Conservation (phyloP, 805 yeast genomes). For the Kluyveromyces starmeri region DNA sequence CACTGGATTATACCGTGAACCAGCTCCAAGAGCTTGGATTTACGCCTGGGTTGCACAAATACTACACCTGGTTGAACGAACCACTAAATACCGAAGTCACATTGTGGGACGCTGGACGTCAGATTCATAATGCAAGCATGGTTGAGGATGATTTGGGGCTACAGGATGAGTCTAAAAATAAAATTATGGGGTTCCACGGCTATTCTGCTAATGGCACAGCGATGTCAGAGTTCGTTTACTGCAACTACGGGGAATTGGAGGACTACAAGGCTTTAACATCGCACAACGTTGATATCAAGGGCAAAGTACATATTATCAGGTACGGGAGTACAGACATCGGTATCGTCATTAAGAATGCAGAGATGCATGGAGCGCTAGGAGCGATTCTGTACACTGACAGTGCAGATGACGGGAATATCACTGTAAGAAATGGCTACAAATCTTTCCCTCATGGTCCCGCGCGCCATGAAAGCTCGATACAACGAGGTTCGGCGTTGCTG, state of each 20-base stretch:
- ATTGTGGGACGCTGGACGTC: conserved; percentile 27
- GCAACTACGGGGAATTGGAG: conserved; percentile 47
- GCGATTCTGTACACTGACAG: conserved; percentile 37
- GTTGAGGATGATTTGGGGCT: conserved; percentile 41
- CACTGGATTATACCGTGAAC: conserved; percentile 41
- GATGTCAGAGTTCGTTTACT: conserved; percentile 46
- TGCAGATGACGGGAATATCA: conserved; percentile 49
- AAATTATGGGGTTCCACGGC: conserved; percentile 47
- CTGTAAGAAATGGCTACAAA: conserved; percentile 45
- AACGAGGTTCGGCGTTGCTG: conserved; percentile 52
- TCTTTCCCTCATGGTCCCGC: conserved; percentile 61
- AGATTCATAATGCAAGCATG: conserved; percentile 40
- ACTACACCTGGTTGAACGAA: conserved; percentile 46
- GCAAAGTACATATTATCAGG: conserved; percentile 53
- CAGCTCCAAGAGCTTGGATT: conserved; percentile 46
- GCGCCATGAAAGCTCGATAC: conserved; percentile 50
- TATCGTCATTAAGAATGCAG: conserved; percentile 52
- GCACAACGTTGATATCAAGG: conserved; percentile 36
- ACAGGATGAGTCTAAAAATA: conserved; percentile 32
- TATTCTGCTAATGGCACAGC: conserved; percentile 60
- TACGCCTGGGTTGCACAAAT: conserved; percentile 41
- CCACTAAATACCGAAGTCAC: conserved; percentile 39
- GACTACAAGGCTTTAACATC: conserved; percentile 41
- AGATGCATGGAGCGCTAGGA: conserved; percentile 52
- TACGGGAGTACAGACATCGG: conserved; percentile 44